Conservation (phyloP, 2,329 filamentous ascomycete genomes). For the Chaetomium globosum region DNA sequence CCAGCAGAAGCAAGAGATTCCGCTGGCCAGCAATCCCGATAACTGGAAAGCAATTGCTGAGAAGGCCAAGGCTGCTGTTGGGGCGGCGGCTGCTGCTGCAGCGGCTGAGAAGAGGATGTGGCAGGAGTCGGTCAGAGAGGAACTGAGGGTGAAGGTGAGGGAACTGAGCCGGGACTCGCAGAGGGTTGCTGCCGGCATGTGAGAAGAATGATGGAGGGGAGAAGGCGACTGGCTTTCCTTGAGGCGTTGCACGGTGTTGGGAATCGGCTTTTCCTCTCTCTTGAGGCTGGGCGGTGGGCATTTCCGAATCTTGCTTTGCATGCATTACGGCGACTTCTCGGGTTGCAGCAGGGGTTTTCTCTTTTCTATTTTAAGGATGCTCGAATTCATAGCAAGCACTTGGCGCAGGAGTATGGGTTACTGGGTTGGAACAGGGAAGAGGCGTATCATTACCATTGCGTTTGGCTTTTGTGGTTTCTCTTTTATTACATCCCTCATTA, state of each 20-base stretch:
- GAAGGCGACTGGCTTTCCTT: background rate
- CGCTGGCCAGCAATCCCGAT: background rate
- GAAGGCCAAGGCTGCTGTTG: conserved; percentile 33
- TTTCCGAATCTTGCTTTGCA: background rate
- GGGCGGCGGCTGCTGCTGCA: conserved; percentile 28
- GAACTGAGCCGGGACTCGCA: conserved; percentile 14
- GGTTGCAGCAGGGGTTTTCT: background rate
- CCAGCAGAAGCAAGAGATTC: conserved; percentile 8
- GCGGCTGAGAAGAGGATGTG: conserved; percentile 27
- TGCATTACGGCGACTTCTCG: background rate
- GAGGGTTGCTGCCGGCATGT: background rate
- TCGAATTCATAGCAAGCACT: background rate
- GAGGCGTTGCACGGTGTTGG: background rate
- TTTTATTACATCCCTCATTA: background rate
- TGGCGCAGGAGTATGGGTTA: background rate
- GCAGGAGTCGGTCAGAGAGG: conserved; percentile 28
- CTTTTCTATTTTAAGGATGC: background rate
- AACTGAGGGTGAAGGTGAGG: conserved; percentile 32
- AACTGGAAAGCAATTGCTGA: conserved; percentile 34
- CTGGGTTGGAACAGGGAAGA: background rate
- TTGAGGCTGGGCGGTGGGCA: background rate
- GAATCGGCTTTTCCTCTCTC: background rate
- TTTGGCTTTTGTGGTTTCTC: background rate
- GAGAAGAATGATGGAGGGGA: background rate
- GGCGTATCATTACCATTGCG: conserved; percentile 10